Conservation (phyloP, 2,329 filamentous ascomycete species). For the Drechslerella stenobrocha region DNA sequence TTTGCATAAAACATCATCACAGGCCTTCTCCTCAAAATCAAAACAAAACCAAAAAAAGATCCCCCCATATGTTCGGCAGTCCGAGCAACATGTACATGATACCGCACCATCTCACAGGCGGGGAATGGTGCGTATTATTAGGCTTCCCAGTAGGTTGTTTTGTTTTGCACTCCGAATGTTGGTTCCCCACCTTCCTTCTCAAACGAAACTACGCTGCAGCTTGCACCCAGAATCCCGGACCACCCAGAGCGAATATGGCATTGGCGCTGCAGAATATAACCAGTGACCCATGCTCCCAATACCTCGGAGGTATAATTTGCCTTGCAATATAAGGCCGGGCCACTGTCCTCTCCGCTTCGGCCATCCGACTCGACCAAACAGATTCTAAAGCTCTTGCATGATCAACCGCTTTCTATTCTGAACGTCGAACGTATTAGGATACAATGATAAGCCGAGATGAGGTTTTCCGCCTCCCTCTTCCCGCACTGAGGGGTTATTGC, state of each 20-base stretch:
- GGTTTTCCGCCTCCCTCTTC: slow-evolving; percentile 12
- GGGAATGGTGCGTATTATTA: slow-evolving; percentile 43
- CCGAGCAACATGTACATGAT: slow-evolving; percentile 28
- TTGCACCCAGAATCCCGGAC: slow-evolving; percentile 36
- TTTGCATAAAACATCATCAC: slow-evolving; percentile 37
- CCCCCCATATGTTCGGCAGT: slow-evolving; percentile 27
- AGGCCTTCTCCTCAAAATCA: slow-evolving; percentile 21
- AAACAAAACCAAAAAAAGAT: slow-evolving; percentile 16
- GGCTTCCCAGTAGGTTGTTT: slow-evolving; percentile 44
- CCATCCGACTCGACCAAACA: slow-evolving; percentile 42
- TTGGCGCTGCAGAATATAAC: slow-evolving; percentile 33
- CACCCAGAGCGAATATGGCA: slow-evolving; percentile 35
- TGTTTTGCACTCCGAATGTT: slow-evolving; percentile 11
- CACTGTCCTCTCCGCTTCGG: slow-evolving; percentile 27
- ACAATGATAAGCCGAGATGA: slow-evolving; percentile 45
- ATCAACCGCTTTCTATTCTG: slow-evolving; percentile 40
- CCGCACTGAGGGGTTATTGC: slow-evolving; percentile 49
- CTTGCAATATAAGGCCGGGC: slow-evolving; percentile 45
- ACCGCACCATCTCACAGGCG: slow-evolving; percentile 40
- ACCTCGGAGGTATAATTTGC: slow-evolving; percentile 46
- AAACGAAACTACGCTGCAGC: slow-evolving; percentile 12
- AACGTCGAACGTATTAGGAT: slow-evolving; percentile 24
- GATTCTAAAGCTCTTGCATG: slow-evolving; percentile 44
- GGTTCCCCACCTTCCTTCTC: slow-evolving; percentile 38
- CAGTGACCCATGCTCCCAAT: slow-evolving; percentile 42